Conservation (phyloP, 2,329 filamentous ascomycete species). For the Penicillium sp. region DNA sequence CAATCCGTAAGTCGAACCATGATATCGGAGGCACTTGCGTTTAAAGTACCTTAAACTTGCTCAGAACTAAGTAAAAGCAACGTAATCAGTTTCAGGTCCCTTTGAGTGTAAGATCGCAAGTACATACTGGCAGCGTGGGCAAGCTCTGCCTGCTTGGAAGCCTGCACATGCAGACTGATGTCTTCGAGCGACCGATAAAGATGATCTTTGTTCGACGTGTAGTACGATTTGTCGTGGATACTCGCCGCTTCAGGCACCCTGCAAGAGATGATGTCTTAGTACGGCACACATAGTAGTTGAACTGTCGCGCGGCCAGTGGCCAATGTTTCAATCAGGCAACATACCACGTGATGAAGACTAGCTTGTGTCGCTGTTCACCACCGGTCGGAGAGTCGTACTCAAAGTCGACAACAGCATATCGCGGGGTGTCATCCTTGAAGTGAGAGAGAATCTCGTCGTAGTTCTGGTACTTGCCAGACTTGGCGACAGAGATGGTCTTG, state of each 20-base stretch:
- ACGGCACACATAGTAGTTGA: not conserved
- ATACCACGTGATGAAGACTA: constrained; percentile 25
- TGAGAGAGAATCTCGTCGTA: constrained; percentile 17
- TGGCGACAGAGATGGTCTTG: constrained; percentile 20
- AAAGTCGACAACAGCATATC: constrained; percentile 21
- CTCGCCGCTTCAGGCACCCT: constrained; percentile 21
- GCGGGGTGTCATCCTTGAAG: constrained; percentile 18
- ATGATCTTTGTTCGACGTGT: constrained; percentile 23
- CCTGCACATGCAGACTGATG: constrained; percentile 24
- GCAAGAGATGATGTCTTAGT: not conserved
- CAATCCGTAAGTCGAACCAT: not conserved
- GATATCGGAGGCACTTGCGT: not conserved
- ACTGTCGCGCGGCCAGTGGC: not conserved
- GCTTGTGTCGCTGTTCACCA: constrained; percentile 17
- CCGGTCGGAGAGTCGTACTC: constrained; percentile 18
- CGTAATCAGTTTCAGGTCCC: not conserved
- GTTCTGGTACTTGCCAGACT: constrained; percentile 20
- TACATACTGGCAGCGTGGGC: constrained; percentile 19
- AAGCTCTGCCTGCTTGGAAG: constrained; percentile 16
- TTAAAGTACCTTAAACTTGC: constrained; percentile 22
- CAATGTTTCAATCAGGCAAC: not conserved
- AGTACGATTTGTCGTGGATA: constrained; percentile 21
- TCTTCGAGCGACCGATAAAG: constrained; percentile 17
- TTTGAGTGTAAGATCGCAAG: not conserved
- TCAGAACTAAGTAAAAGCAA: constrained; percentile 9